Percentiles rank a stretch among this genome's conserved stretches.
Conservation (phyloP, 2,329 filamentous ascomycete genomes). For the Alternaria solani region DNA sequence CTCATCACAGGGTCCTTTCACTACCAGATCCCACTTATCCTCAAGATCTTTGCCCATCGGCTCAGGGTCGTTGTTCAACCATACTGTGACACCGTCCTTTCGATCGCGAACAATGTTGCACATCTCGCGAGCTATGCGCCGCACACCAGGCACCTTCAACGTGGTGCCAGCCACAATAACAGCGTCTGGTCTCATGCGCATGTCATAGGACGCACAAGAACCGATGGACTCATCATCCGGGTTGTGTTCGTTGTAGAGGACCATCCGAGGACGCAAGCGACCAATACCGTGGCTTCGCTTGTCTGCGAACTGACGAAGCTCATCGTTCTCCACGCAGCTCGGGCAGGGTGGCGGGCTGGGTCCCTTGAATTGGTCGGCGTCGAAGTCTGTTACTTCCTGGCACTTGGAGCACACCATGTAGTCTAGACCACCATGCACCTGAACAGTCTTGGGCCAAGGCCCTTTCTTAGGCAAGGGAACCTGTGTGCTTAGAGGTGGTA, state of each 20-base stretch:
- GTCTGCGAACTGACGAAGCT: slow-evolving; percentile 78
- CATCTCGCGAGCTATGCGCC: slow-evolving; percentile 88
- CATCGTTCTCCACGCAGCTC: slow-evolving; percentile 76
- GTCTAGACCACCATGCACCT: slow-evolving; percentile 90
- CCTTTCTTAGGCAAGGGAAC: slow-evolving; percentile 84
- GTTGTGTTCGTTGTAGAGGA: slow-evolving; percentile 96
- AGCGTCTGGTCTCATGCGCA: slow-evolving; percentile 86
- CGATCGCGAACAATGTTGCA: slow-evolving; percentile 85
- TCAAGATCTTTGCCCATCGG: slow-evolving; percentile 85
- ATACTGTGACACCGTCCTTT: slow-evolving; percentile 85
- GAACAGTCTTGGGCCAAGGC: slow-evolving; percentile 92
- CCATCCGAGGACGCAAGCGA: slow-evolving; percentile 87
- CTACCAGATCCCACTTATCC: slow-evolving; percentile 91
- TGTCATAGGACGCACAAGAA: slow-evolving; percentile 83
- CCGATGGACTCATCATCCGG: slow-evolving; percentile 97
- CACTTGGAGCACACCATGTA: slow-evolving; percentile 99
- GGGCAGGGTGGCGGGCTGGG: slow-evolving; percentile 82
- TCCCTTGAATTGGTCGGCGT: slow-evolving; percentile 81
- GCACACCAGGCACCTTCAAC: slow-evolving; percentile 91
- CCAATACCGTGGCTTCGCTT: slow-evolving; percentile 95
- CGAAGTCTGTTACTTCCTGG: slow-evolving; percentile 75
- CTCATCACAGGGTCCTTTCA: slow-evolving; percentile 86
- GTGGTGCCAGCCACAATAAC: slow-evolving; percentile 95
- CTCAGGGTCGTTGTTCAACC: slow-evolving; percentile 90
- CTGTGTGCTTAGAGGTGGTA: slow-evolving; percentile 79